These are phyloP conservation scores for Penicillium daleae DNA, from an alignment of 495 filamentous ascomycete species.

Conservation along the genomic window DNA sequence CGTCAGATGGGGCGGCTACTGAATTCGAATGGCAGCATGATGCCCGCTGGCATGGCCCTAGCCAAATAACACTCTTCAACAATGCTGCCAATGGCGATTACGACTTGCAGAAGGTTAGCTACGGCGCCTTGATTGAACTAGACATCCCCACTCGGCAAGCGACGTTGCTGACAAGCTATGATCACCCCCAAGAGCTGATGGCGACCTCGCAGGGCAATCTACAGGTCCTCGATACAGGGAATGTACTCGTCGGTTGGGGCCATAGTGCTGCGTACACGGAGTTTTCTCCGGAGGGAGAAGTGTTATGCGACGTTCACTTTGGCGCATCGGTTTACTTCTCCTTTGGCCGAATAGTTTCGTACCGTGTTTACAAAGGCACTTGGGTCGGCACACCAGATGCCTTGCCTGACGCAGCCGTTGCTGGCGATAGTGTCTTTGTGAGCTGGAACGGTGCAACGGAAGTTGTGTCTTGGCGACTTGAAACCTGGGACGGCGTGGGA, in stretches of 20 bases:
- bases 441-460: constrained; percentile 56
- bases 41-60: constrained; percentile 45
- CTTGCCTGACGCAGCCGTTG: constrained; percentile 31
- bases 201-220: constrained; percentile 61
- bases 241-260: constrained; percentile 62
- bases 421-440: constrained; percentile 36
- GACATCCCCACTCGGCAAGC: constrained; percentile 28
- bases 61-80: constrained; percentile 54
- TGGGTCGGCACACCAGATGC: constrained; percentile 43
- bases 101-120: constrained; percentile 27
- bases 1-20: constrained; percentile 45
- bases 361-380: constrained; percentile 38
- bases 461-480: constrained; percentile 41
- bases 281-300: constrained; percentile 52
- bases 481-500: constrained; percentile 32
- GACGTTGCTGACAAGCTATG: constrained; percentile 30
- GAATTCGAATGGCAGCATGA: constrained; percentile 59
- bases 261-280: constrained; percentile 59
- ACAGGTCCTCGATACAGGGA: constrained; percentile 56
- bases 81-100: constrained; percentile 43
- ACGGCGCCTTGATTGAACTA: constrained; percentile 38
- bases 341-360: constrained; percentile 44
- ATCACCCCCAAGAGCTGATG: constrained; percentile 39
- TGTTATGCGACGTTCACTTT: constrained; percentile 50
- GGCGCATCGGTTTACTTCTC: constrained; percentile 43